A percentile compares a stretch with the other conserved stretches of the same genome.
phyloP scores from a whole-genome alignment of 2,329 filamentous ascomycete genomes.

The Stromatinia cepivora region DNA sequence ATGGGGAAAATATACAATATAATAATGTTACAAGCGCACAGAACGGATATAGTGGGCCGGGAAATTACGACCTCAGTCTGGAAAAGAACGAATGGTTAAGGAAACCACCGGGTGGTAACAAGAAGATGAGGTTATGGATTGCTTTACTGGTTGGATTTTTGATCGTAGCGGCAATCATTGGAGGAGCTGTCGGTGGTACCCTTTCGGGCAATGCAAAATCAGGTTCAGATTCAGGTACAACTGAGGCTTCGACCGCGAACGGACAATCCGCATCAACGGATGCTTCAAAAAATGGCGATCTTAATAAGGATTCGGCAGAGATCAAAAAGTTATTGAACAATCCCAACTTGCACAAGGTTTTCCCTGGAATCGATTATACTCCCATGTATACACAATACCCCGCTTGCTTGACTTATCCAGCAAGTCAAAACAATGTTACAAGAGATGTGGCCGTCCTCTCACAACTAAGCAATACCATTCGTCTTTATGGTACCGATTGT shows the following conservation, averaged over 20 bases:
- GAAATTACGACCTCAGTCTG: slow-evolving; percentile 31
- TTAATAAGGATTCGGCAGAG: slow-evolving; percentile 71
- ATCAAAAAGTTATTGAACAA: slow-evolving; percentile 84
- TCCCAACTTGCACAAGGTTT: slow-evolving; percentile 81
- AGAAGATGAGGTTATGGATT: slow-evolving; percentile 68
- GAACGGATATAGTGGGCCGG: slow-evolving; percentile 28
- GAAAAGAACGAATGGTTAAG: slow-evolving; percentile 69
- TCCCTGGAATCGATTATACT: slow-evolving; percentile 94
- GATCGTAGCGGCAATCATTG: slow-evolving; percentile 69
- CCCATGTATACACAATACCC: slow-evolving; percentile 90
- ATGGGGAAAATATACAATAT: slow-evolving; percentile 36
- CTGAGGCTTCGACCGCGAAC: slow-evolving; percentile 31
- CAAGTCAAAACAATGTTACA: slow-evolving; percentile 92
- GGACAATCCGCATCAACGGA: slow-evolving; percentile 58
- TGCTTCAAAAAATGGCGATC: slow-evolving; percentile 62
- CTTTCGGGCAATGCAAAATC: slow-evolving; percentile 20
- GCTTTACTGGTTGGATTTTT: slow-evolving; percentile 63
- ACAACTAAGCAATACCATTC: slow-evolving; percentile 83
- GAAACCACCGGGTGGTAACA: slow-evolving; percentile 61
- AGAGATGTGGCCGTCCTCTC: slow-evolving; percentile 87
- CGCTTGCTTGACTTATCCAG: slow-evolving; percentile 71
- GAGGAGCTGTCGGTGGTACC: slow-evolving; percentile 66
- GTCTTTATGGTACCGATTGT: slow-evolving; percentile 93
- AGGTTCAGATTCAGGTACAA: slow-evolving; percentile 39
- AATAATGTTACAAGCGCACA: slow-evolving; percentile 32